Conservation (phyloP, 2,329 filamentous ascomycete species). For the Microdochium nivale region DNA sequence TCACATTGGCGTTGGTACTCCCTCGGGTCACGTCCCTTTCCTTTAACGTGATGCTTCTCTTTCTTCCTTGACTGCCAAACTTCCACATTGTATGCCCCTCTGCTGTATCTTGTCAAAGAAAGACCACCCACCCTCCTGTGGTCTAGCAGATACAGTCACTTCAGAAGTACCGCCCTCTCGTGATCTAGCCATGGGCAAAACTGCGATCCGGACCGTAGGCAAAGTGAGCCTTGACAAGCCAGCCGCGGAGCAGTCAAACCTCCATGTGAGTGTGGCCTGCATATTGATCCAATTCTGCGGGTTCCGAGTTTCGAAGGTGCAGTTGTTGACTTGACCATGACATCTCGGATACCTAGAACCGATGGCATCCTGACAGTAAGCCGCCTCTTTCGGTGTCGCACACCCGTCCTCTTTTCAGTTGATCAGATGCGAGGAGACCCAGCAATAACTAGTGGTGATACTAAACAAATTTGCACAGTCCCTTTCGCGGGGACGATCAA, state of each 20-base stretch:
- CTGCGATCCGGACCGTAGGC: conserved; percentile 59
- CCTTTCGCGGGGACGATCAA: conserved; percentile 66
- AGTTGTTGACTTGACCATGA: not conserved
- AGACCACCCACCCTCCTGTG: no score
- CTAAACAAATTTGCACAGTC: conserved; percentile 39
- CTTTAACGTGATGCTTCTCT: no score
- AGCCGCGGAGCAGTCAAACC: conserved; percentile 56
- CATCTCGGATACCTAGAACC: conserved; percentile 48
- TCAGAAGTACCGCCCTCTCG: no score
- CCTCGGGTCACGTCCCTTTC: no score
- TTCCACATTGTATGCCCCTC: no score
- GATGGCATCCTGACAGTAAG: conserved; percentile 87
- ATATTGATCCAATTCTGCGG: conserved; percentile 4
- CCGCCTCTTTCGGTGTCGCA: conserved; percentile 1
- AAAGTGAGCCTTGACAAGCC: conserved; percentile 67
- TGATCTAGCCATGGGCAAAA: conserved; percentile 26
- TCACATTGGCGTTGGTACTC: no score
- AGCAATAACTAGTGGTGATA: not conserved
- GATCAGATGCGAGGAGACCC: not conserved
- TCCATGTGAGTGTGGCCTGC: conserved; percentile 53
- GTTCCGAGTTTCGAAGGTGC: conserved; percentile 3
- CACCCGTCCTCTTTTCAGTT: no score
- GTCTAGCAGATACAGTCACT: no score
- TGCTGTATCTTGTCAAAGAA: no score
- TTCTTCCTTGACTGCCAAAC: no score